A percentile compares a stretch with the other conserved stretches of the same genome.
phyloP scores from a whole-genome alignment of 768 basidiomycete genomes.

The Xerocomellus amylosporus region DNA sequence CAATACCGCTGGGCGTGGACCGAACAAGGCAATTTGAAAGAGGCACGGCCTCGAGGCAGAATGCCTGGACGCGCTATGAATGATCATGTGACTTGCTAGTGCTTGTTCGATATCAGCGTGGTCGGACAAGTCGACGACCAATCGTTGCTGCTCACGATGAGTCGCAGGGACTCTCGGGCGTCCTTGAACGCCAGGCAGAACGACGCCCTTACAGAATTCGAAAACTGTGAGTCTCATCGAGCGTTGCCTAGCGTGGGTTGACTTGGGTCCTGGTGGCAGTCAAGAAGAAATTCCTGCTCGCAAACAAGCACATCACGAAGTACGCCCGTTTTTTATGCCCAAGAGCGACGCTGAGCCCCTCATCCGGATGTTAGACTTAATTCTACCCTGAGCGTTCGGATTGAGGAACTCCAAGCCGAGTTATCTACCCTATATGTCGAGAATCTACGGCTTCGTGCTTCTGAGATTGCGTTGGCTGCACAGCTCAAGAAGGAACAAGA shows the following conservation, averaged over 20 bases:
- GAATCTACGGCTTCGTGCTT: slow-evolving; percentile 77
- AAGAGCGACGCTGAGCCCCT: slow-evolving; percentile 8
- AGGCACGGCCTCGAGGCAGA: slow-evolving; percentile 27
- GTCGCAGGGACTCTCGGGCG: slow-evolving; percentile 33
- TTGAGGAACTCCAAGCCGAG: slow-evolving; percentile 81
- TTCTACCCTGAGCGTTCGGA: slow-evolving; percentile 77
- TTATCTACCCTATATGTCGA: slow-evolving; percentile 80
- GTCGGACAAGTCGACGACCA: slow-evolving; percentile 19
- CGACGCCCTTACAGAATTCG: slow-evolving; percentile 80
- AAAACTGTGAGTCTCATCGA: slow-evolving; percentile 60
- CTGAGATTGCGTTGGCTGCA: slow-evolving; percentile 70
- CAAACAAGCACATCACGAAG: slow-evolving; percentile 92
- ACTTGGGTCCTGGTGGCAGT: slow-evolving; percentile 46
- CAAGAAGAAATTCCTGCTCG: slow-evolving; percentile 89
- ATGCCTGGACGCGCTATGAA: slow-evolving; percentile 20
- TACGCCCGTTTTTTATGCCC: slow-evolving; percentile 34
- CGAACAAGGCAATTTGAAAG: slow-evolving; percentile 30
- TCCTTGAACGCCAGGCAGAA: slow-evolving; percentile 67
- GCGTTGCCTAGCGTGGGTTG: slow-evolving; percentile 2
- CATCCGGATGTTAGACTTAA: slow-evolving; percentile 55
- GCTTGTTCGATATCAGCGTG: slow-evolving; percentile 38
- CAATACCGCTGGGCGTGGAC: slow-evolving; percentile 10
- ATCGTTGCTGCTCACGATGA: slow-evolving; percentile 30
- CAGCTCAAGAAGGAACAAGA: slow-evolving; percentile 81
- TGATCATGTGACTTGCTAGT: slow-evolving; percentile 26